Base-by-base conservation (phyloP, 2,329 filamentous ascomycete species). In the Sclerotinia borealis region DNA sequence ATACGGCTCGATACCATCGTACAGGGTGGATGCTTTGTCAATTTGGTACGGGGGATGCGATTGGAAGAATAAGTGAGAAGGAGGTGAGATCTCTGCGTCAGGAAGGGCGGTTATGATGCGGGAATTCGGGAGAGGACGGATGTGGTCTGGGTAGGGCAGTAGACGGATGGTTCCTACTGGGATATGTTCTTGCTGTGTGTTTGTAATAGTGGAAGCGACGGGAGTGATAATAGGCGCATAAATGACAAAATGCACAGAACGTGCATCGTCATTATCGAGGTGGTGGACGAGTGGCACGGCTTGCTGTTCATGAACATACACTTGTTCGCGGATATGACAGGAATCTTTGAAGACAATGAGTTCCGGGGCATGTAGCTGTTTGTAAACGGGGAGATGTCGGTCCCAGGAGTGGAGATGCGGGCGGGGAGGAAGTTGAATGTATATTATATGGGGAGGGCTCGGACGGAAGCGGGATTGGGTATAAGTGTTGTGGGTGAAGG, bases 1-100 rank as follows among this genome's bases (percentile, higher is more conserved):
- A 75, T 93, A 96, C 0, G 90, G 86, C 71, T 96, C 91, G 43
- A 79, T 72, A 8, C 82, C 83, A 71, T 89, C 81, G 72, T 85
- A 82, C 68, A 81, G 77, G 56, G 76, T 80, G 47, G 81, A 85
- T 50, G 75, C 66, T 51, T 56, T 67, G 63, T 69, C 71, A 43
- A 58, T 59, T 49, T 67, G 68, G 36, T 25, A 72, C 62, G 5
- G 64, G 64, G n/a, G 69, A 6, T 64, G 54, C 27, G 5, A 15
- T 11, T 17, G 50, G 45, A 17, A 36, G 47, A 47, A 63, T 19
- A 10, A 49, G 15, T 8, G 8, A 9, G 11, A 25, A 25, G 15
- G 37, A 55, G 19, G 34, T 8, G n/a, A 34, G 15, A 19, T 31
- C 29, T 48, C 43, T 10, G 19, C 8, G 17, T 59, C 56, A n/a